Base-by-base conservation (phyloP, 2,329 filamentous ascomycete genomes). In the Leptographium procerum region DNA sequence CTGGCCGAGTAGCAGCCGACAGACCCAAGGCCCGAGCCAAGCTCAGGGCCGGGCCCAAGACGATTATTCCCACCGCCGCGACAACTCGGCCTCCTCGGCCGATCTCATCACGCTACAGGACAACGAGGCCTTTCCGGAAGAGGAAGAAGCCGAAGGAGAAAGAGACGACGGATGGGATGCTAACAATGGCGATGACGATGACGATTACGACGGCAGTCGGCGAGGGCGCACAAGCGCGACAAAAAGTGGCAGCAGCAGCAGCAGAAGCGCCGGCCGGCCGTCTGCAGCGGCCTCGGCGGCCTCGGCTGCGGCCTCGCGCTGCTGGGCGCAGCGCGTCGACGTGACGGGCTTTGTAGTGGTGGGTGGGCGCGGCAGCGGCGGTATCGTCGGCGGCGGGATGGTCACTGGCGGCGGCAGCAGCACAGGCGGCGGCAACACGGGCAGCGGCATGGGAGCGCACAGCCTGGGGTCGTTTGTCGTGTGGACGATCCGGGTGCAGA, bases 401-500 rank as follows among this genome's bases (percentile, higher is more conserved):
- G 26, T 43, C 5, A 9, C 19, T 77, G 43, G 51, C 24, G 6
- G 22, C 19, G 28, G 28, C 36, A 19, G 40, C 14, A 40, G 28
- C 52, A 34, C 2, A 19, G 47, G 28, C 14, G 52, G 31, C 47
- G 10, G 26, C 13, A 56, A 47, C 13, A 19, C 45, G 13, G 19
- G 22, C 26, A 45, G 33, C 48, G 24, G n/a, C 31, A 13, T 29
- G 3, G 26, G 36, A 28, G 14, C 31, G n/a, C 36, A 80, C 16
- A 81, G 77, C 63, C 77, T 84, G 31, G 92, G 92, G n/a, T 88
- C 91, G 2, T 99, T 97, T 73, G 89, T 96, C 1, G 91, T 96
- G 9, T 99, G 89, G 89, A 94, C 90, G 68, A 91, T 94, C 66
- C 84, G 80, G 53, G 89, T 99, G 51, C 85, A 94, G 70, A 96